These are phyloP conservation scores for Ceriops decandra DNA, from an alignment of 345 rosid species.

Conservation along the genomic window DNA sequence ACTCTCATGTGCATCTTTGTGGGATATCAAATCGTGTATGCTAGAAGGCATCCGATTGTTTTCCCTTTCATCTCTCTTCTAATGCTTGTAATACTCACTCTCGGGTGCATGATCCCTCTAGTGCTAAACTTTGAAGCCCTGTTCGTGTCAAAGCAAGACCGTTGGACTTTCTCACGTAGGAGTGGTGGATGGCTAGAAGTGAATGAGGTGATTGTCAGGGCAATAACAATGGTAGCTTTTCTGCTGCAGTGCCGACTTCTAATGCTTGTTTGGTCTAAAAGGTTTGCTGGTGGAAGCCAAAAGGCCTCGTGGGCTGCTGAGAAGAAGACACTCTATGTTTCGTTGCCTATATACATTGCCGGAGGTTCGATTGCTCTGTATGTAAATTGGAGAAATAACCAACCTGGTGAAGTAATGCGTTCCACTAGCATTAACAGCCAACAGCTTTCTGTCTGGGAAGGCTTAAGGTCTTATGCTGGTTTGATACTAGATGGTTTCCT, in stretches of 20 bases:
- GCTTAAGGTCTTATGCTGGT: slow-evolving; percentile 24
- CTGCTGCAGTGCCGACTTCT: slow-evolving; percentile 27
- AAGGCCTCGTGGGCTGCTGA: slow-evolving; percentile 25
- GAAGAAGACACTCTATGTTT: slow-evolving; percentile 20
- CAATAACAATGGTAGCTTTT: slow-evolving; percentile 19
- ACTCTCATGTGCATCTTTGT: slow-evolving; percentile 20
- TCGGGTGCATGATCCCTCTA: slow-evolving; percentile 23
- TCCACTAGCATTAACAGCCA: background rate
- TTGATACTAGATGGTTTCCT: slow-evolving; percentile 27
- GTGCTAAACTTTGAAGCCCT: slow-evolving; percentile 28
- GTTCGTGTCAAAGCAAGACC: slow-evolving; percentile 7
- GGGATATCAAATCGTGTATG: slow-evolving; percentile 20
- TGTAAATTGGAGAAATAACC: slow-evolving; percentile 13
- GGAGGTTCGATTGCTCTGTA: slow-evolving; percentile 18
- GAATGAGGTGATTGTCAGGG: slow-evolving; percentile 26
- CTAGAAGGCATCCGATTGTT: slow-evolving; percentile 16
- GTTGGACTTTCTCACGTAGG: background rate
- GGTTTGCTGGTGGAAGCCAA: slow-evolving; percentile 5
- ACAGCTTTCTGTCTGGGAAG: slow-evolving; percentile 14
- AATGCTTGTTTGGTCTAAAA: slow-evolving; percentile 16
- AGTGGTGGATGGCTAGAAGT: slow-evolving; percentile 16
- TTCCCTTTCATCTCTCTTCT: slow-evolving; percentile 19
- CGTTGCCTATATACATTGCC: slow-evolving; percentile 13
- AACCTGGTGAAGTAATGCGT: background rate
- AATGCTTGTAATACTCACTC: slow-evolving; percentile 22